Conservation (phyloP, 1,139 yeast genomes). For the Candida sanyaensis region DNA sequence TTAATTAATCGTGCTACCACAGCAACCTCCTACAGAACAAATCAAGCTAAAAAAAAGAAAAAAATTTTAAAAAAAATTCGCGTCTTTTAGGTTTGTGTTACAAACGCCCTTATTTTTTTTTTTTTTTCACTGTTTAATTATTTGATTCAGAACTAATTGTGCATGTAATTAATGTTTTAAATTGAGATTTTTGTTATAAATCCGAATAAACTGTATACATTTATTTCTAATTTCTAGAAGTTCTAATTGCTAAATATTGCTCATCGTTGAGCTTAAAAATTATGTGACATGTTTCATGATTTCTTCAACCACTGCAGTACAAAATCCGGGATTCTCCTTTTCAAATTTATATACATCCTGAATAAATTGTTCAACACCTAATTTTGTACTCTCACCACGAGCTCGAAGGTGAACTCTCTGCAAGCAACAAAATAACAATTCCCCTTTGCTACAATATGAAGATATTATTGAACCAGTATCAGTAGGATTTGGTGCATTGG, state of each 20-base stretch:
- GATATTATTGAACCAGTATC: background rate
- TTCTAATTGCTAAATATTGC: too few species aligned
- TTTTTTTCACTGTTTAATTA: background rate
- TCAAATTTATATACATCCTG: constrained; percentile 46
- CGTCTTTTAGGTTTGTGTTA: background rate
- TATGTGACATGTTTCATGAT: constrained; percentile 10
- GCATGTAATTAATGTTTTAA: too few species aligned
- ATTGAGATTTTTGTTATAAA: background rate
- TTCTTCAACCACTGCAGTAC: constrained; percentile 68
- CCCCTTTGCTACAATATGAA: constrained; percentile 8
- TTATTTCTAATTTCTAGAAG: too few species aligned
- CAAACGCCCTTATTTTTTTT: background rate
- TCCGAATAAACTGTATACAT: background rate
- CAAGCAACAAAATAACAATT: constrained; percentile 22
- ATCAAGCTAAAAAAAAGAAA: background rate
- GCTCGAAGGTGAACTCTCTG: constrained; percentile 52
- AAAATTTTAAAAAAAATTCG: constrained; percentile 1
- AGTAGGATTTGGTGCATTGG: background rate
- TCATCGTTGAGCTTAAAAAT: background rate
- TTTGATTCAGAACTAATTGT: too few species aligned
- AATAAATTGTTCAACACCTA: constrained; percentile 42
- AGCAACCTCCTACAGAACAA: background rate
- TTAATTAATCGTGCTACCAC: background rate
- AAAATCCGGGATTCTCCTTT: constrained; percentile 57
- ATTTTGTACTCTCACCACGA: constrained; percentile 43